These are phyloP conservation scores for Fusarium solani-melongenae DNA, from an alignment of 2,329 filamentous ascomycete genomes.

Conservation along the genomic window DNA sequence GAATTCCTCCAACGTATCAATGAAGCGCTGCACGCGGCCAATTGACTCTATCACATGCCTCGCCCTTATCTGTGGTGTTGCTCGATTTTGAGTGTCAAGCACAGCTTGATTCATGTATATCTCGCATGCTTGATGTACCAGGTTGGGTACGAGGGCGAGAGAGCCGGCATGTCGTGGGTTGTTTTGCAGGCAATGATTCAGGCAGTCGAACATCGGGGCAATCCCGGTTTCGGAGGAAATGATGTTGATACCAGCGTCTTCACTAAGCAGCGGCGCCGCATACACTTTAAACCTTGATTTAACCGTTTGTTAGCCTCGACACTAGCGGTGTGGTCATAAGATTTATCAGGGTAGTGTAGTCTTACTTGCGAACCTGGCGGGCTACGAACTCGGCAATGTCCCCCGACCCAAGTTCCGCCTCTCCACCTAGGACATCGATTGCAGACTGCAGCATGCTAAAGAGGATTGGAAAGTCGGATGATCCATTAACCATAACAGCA, in stretches of 20 bases:
- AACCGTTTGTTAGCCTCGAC: neutral
- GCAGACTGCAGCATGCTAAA: neutral
- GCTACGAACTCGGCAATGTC: neutral
- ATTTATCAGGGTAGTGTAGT: neutral
- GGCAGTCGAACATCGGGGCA: constrained; percentile 1
- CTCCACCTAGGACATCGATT: neutral
- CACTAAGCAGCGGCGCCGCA: constrained; percentile 10
- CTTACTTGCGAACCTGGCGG: neutral
- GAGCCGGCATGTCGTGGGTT: neutral
- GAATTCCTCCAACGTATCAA: neutral
- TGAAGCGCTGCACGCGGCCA: neutral
- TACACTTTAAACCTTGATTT: neutral
- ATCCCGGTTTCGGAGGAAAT: neutral
- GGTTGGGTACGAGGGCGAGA: neutral
- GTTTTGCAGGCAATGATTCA: constrained; percentile 4
- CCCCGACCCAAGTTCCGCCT: neutral
- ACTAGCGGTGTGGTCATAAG: neutral
- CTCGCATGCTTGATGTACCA: constrained; percentile 1
- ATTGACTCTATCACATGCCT: neutral
- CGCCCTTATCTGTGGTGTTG: neutral
- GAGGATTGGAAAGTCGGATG: neutral
- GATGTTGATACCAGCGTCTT: neutral
- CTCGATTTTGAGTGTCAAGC: neutral
- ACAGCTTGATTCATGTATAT: constrained; percentile 5
- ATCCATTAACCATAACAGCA: neutral